These are phyloP conservation scores for Leccinum truebloodii DNA, from an alignment of 768 basidiomycete species.

Conservation along the genomic window DNA sequence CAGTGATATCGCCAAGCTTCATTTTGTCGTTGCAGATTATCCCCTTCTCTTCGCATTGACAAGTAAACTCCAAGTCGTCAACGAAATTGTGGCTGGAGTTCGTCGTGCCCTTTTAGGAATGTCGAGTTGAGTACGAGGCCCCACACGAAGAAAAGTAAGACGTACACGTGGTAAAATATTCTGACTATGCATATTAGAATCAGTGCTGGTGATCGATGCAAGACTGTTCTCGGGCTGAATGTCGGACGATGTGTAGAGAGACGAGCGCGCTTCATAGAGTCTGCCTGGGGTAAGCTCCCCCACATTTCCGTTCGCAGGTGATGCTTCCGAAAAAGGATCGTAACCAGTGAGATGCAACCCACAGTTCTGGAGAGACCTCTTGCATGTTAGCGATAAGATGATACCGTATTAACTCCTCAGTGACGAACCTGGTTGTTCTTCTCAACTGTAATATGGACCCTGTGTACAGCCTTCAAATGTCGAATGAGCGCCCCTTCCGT, in stretches of 20 bases:
- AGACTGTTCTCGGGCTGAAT: not conserved
- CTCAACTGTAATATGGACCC: not conserved
- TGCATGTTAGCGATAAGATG: not conserved
- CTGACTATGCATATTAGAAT: too few species aligned
- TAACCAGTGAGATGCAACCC: not conserved
- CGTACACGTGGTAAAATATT: too few species aligned
- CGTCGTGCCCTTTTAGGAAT: slow-evolving; percentile 1
- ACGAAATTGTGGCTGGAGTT: not conserved
- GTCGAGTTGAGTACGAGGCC: not conserved
- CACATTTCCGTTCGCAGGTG: too few species aligned
- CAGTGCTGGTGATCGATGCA: too few species aligned
- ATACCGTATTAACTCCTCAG: not conserved
- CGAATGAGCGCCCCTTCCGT: not conserved
- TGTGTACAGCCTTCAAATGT: not conserved
- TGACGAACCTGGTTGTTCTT: not conserved
- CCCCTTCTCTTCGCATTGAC: not conserved
- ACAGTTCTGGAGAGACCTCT: not conserved
- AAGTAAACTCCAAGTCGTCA: slow-evolving; percentile 2
- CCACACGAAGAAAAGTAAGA: not conserved
- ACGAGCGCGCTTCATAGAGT: not conserved
- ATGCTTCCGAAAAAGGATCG: not conserved
- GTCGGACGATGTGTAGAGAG: not conserved
- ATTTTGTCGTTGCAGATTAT: not conserved
- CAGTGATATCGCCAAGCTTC: not conserved
- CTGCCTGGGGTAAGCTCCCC: too few species aligned